Evolutionary conservation across 495 filamentous ascomycete genomes (phyloP).

Genomic region (Corynascus novoguineensis): DNA sequence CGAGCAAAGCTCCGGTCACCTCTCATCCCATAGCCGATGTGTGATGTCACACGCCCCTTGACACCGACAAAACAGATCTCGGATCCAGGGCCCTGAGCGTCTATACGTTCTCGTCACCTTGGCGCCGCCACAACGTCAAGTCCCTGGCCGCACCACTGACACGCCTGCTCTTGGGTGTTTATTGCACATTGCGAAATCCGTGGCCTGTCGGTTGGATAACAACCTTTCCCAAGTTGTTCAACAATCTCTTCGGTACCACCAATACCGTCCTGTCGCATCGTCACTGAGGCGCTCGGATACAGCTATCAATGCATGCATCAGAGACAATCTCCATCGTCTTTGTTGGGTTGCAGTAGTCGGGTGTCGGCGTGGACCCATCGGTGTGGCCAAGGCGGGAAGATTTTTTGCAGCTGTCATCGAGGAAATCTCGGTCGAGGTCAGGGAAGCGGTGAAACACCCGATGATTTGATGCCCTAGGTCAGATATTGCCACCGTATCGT

Average conservation of each 20-base stretch:
- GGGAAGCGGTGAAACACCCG: not conserved
- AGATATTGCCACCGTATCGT: not conserved
- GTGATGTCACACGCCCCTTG: conserved; percentile 8
- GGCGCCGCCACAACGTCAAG: conserved; percentile 3
- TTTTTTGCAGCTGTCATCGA: not conserved
- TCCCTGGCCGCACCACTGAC: not conserved
- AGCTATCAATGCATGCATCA: not conserved
- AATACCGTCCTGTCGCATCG: not conserved
- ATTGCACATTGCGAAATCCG: not conserved
- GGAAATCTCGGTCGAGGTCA: conserved; percentile 5
- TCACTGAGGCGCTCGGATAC: not conserved
- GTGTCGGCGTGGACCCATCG: conserved; percentile 24
- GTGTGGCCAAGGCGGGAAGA: conserved; percentile 1
- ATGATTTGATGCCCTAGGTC: not conserved
- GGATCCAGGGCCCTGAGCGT: not conserved
- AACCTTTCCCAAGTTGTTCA: not conserved
- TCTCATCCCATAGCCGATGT: conserved; percentile 10
- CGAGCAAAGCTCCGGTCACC: conserved; percentile 10
- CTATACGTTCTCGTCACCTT: not conserved
- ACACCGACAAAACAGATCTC: not conserved
- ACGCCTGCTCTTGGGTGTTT: not conserved
- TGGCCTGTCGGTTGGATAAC: not conserved
- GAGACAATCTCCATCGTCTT: not conserved
- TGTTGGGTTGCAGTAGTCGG: conserved; percentile 1
- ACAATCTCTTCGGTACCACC: not conserved